Evolutionary conservation across 148 eudicot genomes (phyloP), one percentile per base, ranked within the genome.

Genomic region (Bassia scoparia): DNA sequence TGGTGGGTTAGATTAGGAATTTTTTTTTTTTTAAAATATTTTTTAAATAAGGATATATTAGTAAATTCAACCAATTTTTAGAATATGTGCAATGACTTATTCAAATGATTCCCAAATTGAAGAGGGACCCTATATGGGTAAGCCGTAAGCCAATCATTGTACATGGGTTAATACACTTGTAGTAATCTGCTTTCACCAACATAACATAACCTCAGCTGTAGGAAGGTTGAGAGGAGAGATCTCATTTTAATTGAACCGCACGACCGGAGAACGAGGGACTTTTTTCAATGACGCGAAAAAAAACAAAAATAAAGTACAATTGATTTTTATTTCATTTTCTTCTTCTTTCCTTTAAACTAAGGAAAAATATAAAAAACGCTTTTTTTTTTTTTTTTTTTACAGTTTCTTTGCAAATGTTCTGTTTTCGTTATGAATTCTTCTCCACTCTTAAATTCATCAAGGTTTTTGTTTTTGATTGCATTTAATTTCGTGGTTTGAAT

Each of bases 361-460:
- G 21, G n/a, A 52, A 52, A 20, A 20, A 52, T n/a, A n/a, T n/a
- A n/a, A 52, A 52, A 17, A 5, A 4, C 34, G 13, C 68, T 31
- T 61, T 34, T 59, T 3, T 6, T 13, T 54, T 6, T 23, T 26
- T 23, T 5, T 54, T 23, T 54, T 29, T 10, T 26, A 9, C 59
- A 46, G 50, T 9, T 69, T 70, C 29, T 33, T 33, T 52, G 38
- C 35, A 26, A 10, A 5, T 43, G 31, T 71, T 43, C 55, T 62
- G 81, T 74, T 79, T 73, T 20, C 23, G 9, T 38, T 66, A 67
- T 58, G 16, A 60, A 73, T 68, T 74, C 35, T 73, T 34, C 33
- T 73, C 76, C 24, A 14, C 23, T 9, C 33, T 37, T 12, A 63
- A 48, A 14, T 73, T 34, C 23, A n/a, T 23, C 16, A 73, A 43